Evolutionary conservation across 2,329 filamentous ascomycete genomes (phyloP), one percentile per base, ranked within the genome.

Genomic region (Escovopsis sp.): DNA sequence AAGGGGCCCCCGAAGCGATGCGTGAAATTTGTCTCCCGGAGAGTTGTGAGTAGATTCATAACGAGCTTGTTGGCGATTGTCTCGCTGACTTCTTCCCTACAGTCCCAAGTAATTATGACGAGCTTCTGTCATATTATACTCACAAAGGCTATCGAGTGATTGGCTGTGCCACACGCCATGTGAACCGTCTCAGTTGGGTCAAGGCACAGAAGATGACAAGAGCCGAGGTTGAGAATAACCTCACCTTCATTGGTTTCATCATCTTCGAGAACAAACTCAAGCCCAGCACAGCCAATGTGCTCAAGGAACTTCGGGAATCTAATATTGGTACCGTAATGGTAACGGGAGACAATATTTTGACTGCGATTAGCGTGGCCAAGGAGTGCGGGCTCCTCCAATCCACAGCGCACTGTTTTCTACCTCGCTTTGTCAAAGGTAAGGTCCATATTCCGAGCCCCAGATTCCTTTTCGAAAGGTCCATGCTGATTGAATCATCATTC

Each of bases 201-300:
- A 94, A 93, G 58, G 80, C 88, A 6, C 87, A 96, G 55, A 94
- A 94, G 65, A 88, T 96, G 81, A 83, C 79, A 51, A 81, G 91
- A 28, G 67, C 79, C 34, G 84, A 95, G 42, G 88, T 84, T 8
- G 91, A 98, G 60, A 82, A 76, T 3, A 71, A 79, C 30, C 73
- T 98, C 10, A 78, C 89, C 38, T 96, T 98, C 55, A 73, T 88
- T 33, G 91, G 91, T 5, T 98, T 98, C 63, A 96, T 98, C 56
- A 82, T 98, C 42, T 98, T 98, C 53, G 91, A 98, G 64, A 98
- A 98, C 65, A 98, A 98, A 63, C 67, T 98, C 47, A 98, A 98
- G 60, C 80, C 85, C 2, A 87, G 77, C 18, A 95, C 89, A 0
- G 73, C 84, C 2, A 73, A 72, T 2, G 83, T 95, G 32, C 76